A percentile compares a stretch with the other conserved stretches of the same genome.
Evolutionary conservation across 2,329 filamentous ascomycete species (phyloP).

Genomic region (Pseudogymnoascus sp.): DNA sequence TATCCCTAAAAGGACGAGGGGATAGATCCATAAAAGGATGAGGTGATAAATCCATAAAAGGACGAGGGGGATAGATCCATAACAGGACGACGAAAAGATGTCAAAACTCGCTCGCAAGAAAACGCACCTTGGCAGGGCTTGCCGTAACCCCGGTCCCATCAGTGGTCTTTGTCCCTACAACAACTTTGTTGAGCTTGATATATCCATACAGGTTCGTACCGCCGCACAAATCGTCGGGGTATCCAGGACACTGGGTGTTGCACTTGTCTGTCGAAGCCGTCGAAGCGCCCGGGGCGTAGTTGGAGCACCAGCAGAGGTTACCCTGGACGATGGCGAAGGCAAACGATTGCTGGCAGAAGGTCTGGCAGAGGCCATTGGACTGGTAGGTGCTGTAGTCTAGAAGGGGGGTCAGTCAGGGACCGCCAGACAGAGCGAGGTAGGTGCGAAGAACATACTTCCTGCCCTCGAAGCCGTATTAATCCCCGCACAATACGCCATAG

Average conservation of each 20-base stretch:
- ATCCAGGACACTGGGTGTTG: conserved; percentile 57
- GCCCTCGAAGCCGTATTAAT: neutral
- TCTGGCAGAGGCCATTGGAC: conserved; percentile 60
- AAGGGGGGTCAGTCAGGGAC: neutral
- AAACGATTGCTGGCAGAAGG: conserved; percentile 47
- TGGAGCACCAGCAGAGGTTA: conserved; percentile 64
- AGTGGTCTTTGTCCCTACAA: conserved; percentile 45
- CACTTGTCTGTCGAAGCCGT: conserved; percentile 41
- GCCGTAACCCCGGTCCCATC: neutral
- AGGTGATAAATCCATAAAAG: neutral
- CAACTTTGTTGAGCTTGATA: conserved; percentile 42
- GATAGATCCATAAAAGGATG: conserved; percentile 9
- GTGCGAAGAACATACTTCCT: neutral
- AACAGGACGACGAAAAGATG: neutral
- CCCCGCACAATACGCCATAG: neutral
- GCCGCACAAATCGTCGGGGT: conserved; percentile 56
- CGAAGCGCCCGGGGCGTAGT: conserved; percentile 49
- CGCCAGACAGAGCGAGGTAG: neutral
- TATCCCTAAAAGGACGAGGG: neutral
- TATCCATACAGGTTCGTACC: conserved; percentile 55
- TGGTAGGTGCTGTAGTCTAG: conserved; percentile 41
- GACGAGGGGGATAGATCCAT: neutral
- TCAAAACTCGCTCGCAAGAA: neutral
- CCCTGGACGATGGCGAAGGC: conserved; percentile 62
- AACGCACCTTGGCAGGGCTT: neutral